Percentiles rank a stretch among this genome's conserved stretches.
Conservation (phyloP, 768 basidiomycete species). For the Phaeotremella fagi region DNA sequence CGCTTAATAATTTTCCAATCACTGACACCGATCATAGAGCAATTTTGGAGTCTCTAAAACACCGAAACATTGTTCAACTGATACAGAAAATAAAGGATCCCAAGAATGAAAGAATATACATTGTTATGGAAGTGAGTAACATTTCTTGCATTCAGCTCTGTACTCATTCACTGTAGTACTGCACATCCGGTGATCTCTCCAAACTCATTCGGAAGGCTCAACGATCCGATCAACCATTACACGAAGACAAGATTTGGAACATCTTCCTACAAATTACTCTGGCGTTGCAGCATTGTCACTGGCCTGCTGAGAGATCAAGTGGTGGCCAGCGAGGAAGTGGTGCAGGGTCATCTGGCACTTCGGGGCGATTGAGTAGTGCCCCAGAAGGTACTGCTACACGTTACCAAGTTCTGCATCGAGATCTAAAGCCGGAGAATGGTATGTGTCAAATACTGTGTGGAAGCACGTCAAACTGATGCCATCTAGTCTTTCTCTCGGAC, state of each 20-base stretch:
- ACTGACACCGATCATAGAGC: slow-evolving; percentile 57
- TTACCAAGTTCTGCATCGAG: slow-evolving; percentile 73
- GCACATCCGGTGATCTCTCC: slow-evolving; percentile 92
- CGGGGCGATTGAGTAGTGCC: slow-evolving; percentile 23
- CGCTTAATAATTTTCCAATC: not conserved
- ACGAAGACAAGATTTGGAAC: slow-evolving; percentile 92
- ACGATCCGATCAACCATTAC: slow-evolving; percentile 59
- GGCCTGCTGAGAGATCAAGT: slow-evolving; percentile 57
- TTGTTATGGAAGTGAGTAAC: slow-evolving; percentile 74
- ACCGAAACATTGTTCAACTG: slow-evolving; percentile 82
- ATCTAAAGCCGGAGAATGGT: slow-evolving; percentile 97
- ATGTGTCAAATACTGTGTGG: slow-evolving; percentile 2
- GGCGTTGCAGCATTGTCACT: slow-evolving; percentile 89
- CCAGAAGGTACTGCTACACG: slow-evolving; percentile 19
- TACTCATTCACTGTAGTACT: slow-evolving; percentile 55
- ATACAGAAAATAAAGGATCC: slow-evolving; percentile 68
- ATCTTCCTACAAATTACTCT: slow-evolving; percentile 90
- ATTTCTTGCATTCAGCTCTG: not conserved
- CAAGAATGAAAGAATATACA: slow-evolving; percentile 85
- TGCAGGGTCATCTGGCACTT: slow-evolving; percentile 4
- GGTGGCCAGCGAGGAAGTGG: slow-evolving; percentile 2
- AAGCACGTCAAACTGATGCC: slow-evolving; percentile 6
- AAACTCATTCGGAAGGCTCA: slow-evolving; percentile 64
- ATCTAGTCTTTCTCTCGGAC: slow-evolving; percentile 75
- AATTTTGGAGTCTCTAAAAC: slow-evolving; percentile 90